A percentile compares a stretch with the other conserved stretches of the same genome.
Evolutionary conservation across 371 early-diverging fungal genomes (phyloP).

Genomic region (Massospora cicadina): DNA sequence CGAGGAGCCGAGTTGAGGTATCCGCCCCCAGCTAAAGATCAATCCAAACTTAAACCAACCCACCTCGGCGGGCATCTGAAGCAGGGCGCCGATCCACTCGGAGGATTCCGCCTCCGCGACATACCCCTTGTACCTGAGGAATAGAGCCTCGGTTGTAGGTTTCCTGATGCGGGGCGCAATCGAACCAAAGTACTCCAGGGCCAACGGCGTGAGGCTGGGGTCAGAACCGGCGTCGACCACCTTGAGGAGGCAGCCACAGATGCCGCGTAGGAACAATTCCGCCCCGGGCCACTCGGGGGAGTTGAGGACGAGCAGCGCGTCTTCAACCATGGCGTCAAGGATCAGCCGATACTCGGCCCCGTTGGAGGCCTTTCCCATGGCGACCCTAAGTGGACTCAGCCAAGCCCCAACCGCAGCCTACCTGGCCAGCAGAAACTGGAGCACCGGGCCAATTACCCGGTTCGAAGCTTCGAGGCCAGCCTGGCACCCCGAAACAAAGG

Average conservation of each 20-base stretch:
- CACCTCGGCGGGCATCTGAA: neutral
- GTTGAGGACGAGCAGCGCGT: slow-evolving; percentile 46
- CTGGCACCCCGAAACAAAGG: slow-evolving; percentile 19
- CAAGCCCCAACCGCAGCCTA: slow-evolving; percentile 11
- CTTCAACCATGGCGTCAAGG: slow-evolving; percentile 48
- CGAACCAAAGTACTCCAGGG: slow-evolving; percentile 56
- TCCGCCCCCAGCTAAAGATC: neutral
- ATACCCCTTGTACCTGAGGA: neutral
- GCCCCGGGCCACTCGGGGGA: slow-evolving; percentile 89
- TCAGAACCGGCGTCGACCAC: slow-evolving; percentile 41
- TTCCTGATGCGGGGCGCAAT: slow-evolving; percentile 34
- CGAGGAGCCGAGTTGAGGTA: neutral
- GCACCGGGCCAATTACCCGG: slow-evolving; percentile 33
- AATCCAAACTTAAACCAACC: neutral
- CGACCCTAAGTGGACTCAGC: slow-evolving; percentile 21
- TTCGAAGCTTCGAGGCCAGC: slow-evolving; percentile 31
- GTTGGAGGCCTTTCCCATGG: slow-evolving; percentile 26
- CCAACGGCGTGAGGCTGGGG: slow-evolving; percentile 34
- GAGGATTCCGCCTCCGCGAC: neutral
- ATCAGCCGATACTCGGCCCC: slow-evolving; percentile 57
- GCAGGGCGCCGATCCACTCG: neutral
- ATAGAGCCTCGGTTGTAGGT: neutral
- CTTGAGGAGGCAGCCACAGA: slow-evolving; percentile 43
- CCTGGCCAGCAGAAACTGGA: slow-evolving; percentile 44
- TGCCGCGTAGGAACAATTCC: slow-evolving; percentile 38